Base-by-base conservation (phyloP, 495 filamentous ascomycete genomes). In the Cercophora samala region DNA sequence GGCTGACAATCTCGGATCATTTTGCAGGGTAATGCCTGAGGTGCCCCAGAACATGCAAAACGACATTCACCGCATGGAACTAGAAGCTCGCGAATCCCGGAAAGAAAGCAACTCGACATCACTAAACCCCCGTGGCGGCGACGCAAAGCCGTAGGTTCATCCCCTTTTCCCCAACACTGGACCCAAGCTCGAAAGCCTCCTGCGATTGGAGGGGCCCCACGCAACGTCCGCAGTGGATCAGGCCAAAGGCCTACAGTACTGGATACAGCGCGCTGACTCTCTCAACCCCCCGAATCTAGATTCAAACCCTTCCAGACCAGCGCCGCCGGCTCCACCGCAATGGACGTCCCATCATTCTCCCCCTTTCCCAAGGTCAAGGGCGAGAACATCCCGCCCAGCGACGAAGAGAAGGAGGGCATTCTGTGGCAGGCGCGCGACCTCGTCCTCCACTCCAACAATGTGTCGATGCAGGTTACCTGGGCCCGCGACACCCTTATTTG, bases 391-490 rank as follows among this genome's bases (percentile, higher is more conserved):
- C 96, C 95, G 18, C 92, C 92, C 2, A 93, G 92, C 68, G 93
- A 97, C 78, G 94, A 97, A 69, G 92, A 98, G 76, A 91, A 94
- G 73, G 95, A 97, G 74, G 87, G 88, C 18, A 92, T 89, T 62
- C 80, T 99, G 42, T 93, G 95, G 75, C 87, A 87, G 74, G 92
- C 92, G 53, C 89, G 95, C 52, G 77, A 88, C 65, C 84, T 89
- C 55, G 93, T 99, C 21, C 82, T 99, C 67, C 93, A 92, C 69
- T 97, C 95, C 42, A 93, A 96, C 69, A 93, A 99, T 74, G 93
- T 94, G 42, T 90, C 96, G 66, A 94, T 97, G 89, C 95, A 99
- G 82, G 81, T 99, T 66, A 89, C 91, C 37, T 99, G 95, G 95
- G 95, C 96, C 53, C 89, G 96, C 75, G 95, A 98, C 79, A 88